Percentiles rank a stretch among this genome's conserved stretches.
These are phyloP conservation scores for Melaleuca alternifolia DNA, from an alignment of 345 rosid species.

Conservation along the genomic window DNA sequence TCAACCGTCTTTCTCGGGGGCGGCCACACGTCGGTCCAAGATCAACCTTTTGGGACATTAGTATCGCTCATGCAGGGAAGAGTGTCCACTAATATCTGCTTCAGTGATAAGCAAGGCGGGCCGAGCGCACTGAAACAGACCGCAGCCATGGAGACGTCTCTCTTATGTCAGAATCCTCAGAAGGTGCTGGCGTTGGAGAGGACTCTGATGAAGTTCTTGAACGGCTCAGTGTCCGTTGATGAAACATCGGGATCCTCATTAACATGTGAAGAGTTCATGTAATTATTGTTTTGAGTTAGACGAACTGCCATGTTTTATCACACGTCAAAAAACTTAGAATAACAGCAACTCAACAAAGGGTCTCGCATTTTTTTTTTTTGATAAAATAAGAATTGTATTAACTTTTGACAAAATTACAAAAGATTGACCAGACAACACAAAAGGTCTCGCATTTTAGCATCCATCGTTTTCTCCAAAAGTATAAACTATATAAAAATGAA, in stretches of 20 bases:
- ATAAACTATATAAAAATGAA: neutral
- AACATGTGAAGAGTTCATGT: neutral
- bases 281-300: neutral
- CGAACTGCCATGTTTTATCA: neutral
- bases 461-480: too few species aligned
- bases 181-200: conserved; percentile 73
- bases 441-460: neutral
- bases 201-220: conserved; percentile 46
- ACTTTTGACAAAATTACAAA: too few species aligned
- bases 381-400: too few species aligned
- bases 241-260: conserved; percentile 58
- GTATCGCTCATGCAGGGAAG: too few species aligned
- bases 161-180: conserved; percentile 47
- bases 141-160: conserved; percentile 62
- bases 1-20: neutral
- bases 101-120: neutral
- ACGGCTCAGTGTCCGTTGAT: conserved; percentile 22
- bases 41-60: too few species aligned
- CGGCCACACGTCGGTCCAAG: too few species aligned
- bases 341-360: neutral
- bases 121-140: conserved; percentile 11
- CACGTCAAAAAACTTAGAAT: neutral
- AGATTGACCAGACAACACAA: too few species aligned
- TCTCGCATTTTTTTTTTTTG: neutral
- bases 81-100: too few species aligned